Evolutionary conservation across 2,329 filamentous ascomycete species (phyloP), one percentile per base, ranked within the genome.

Genomic region (Neopestalotiopsis rosae): DNA sequence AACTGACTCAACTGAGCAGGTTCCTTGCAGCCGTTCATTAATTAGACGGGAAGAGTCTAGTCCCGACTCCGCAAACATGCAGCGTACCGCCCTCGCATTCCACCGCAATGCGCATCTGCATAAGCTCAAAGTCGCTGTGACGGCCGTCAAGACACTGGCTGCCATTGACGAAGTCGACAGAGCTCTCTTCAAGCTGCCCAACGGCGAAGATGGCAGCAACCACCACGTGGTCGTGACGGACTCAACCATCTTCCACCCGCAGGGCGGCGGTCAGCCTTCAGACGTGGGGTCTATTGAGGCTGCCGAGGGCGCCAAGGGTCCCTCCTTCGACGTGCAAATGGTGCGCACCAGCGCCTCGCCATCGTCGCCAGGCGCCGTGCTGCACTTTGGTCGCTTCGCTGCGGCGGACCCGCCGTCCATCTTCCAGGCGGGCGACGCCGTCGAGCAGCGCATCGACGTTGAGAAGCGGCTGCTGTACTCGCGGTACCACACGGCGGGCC

Each of bases 251-350:
- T 94, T 94, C 79, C 90, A 94, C 71, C 89, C 90, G 0, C 92
- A 94, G 78, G 92, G 92, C 24, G 92, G 92, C 69, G 92, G 92
- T 7, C 92, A 94, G 74, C 92, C 92, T 0, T 90, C 88, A 0
- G 92, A 94, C 71, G 83, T 85, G 12, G 92, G 92, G 24, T 80
- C 76, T 56, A 91, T 94, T 38, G 34, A 38, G 34, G 34, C 34
- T 71, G 80, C 79, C 0, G 71, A 73, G 63, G 65, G 74, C 1
- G 34, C 71, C 12, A 67, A 72, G 17, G 73, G 73, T 7, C 69
- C 74, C 24, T 74, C 72, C 0, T 90, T 92, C 72, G 74, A 82
- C 24, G 88, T 93, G 9, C 79, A 79, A 3, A 80, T 86, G 1
- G 91, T 89, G 28, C 89, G 91, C 66, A 87, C 84, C 79, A 86